Evolutionary conservation across 306 rosid species (phyloP).

Genomic region (Amphicarpaea edgeworthii): DNA sequence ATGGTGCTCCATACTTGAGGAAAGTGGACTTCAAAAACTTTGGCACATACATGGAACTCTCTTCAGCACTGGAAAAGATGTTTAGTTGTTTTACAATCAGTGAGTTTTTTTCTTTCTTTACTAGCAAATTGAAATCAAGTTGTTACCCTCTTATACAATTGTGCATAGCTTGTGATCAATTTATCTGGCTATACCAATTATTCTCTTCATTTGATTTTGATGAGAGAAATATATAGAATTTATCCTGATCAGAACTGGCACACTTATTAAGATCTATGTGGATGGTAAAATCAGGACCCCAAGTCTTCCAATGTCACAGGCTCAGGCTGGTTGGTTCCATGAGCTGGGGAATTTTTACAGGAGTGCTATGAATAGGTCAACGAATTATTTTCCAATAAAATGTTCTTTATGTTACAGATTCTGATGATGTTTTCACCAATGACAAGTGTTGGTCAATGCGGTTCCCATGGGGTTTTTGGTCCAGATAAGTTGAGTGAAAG

Average conservation of each 20-base stretch:
- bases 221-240: conserved; percentile 32
- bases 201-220: conserved; percentile 18
- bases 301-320: conserved; percentile 34
- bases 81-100: too few species aligned
- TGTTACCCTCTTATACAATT: not conserved
- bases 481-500: too few species aligned
- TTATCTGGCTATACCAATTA: not conserved
- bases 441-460: too few species aligned
- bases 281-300: conserved; percentile 19
- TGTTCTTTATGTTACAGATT: not conserved
- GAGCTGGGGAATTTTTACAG: not conserved
- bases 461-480: too few species aligned
- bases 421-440: not conserved
- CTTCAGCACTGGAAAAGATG: too few species aligned
- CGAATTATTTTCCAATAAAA: conserved; percentile 35
- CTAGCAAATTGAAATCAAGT: conserved; percentile 2
- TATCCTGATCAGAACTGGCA: conserved; percentile 8
- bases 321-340: conserved; percentile 7
- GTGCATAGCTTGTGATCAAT: conserved; percentile 12
- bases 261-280: conserved; percentile 15
- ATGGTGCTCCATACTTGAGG: too few species aligned
- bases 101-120: not conserved
- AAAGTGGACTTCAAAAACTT: too few species aligned
- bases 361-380: conserved; percentile 47
- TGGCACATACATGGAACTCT: too few species aligned